A percentile compares a stretch with the other conserved stretches of the same genome.
phyloP scores from a whole-genome alignment of 495 filamentous ascomycete species.

The Aspergillus panamensis region DNA sequence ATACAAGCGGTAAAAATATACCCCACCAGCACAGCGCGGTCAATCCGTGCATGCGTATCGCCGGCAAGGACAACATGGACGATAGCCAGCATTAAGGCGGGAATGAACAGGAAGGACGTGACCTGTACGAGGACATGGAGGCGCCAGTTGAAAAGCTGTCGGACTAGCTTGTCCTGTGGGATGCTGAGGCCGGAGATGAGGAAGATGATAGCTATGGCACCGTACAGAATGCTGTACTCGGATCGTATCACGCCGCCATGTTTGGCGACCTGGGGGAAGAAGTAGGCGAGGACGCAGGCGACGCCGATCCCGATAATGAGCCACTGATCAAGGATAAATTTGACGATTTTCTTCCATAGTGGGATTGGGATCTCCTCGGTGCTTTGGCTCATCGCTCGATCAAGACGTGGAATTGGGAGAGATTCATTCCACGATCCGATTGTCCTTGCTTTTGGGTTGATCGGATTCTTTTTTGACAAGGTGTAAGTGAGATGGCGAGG shows the following conservation, averaged over 20 bases:
- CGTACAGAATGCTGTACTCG: conserved; percentile 53
- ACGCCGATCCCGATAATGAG: conserved; percentile 54
- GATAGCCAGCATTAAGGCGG: conserved; percentile 42
- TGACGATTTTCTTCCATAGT: conserved; percentile 21
- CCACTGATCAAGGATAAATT: conserved; percentile 51
- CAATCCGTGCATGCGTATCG: conserved; percentile 39
- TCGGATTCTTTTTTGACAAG: too few species aligned
- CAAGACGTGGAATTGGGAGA: background rate
- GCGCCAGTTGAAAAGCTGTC: conserved; percentile 50
- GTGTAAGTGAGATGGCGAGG: too few species aligned
- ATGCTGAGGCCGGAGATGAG: conserved; percentile 53
- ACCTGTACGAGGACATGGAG: conserved; percentile 51
- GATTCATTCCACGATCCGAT: too few species aligned
- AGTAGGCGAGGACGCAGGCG: conserved; percentile 48
- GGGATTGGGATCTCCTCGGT: background rate
- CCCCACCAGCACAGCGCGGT: conserved; percentile 50
- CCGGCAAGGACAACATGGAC: conserved; percentile 47
- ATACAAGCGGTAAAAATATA: conserved; percentile 54
- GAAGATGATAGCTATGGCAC: conserved; percentile 52
- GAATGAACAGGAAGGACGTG: conserved; percentile 50
- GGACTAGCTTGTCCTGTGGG: conserved; percentile 47
- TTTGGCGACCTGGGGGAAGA: conserved; percentile 52
- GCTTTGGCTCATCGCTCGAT: conserved; percentile 1
- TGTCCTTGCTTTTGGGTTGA: too few species aligned
- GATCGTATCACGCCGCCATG: conserved; percentile 51